Evolutionary conservation across 2,329 filamentous ascomycete genomes (phyloP), one percentile per base, ranked within the genome.

Genomic region (Helminthosporium solani): DNA sequence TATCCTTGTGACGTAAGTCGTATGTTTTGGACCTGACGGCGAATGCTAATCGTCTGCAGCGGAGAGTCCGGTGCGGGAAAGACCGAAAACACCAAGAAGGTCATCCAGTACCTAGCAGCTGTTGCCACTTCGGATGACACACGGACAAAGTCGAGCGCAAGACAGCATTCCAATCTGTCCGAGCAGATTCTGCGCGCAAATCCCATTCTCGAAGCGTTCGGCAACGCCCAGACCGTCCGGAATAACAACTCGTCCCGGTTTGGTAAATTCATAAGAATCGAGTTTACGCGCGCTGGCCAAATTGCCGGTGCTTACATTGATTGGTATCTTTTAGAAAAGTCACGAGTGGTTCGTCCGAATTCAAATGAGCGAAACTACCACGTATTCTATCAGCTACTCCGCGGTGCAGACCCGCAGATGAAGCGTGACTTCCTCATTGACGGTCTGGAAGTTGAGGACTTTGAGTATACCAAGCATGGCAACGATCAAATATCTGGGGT

Each of bases 241-340:
- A 99, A 99, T 70, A 94, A 99, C 74, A 99, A 99, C 68, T 99
- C 94, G 0, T 99, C 94, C 4, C 85, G 94, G 54, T 99, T 99
- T 63, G 94, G 94, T 66, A 99, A 99, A 70, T 99, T 99, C 64
- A 99, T 99, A 66, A 83, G 95, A 40, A 99, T 99, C 63, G 90
- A 96, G 66, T 96, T 99, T 72, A 90, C 84, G 27, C 81, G 88
- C 19, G 82, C 82, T 28, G 95, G 95, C 21, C 87, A 94, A 44
- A 99, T 99, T 56, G 88, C 88, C 3, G 95, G 95, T 28, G 94
- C 94, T 18, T 96, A 90, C 73, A 97, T 99, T 56, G 91, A 99
- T 68, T 99, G 94, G 94, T 99, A 97, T 71, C 78, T 99, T 0
- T 76, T 99, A 12, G 94, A 99, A 66, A 99, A 99, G 71, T 99